Percentiles rank a stretch among this genome's conserved stretches.
Evolutionary conservation across 768 basidiomycete genomes (phyloP).

Genomic region (Suillus clintonianus): DNA sequence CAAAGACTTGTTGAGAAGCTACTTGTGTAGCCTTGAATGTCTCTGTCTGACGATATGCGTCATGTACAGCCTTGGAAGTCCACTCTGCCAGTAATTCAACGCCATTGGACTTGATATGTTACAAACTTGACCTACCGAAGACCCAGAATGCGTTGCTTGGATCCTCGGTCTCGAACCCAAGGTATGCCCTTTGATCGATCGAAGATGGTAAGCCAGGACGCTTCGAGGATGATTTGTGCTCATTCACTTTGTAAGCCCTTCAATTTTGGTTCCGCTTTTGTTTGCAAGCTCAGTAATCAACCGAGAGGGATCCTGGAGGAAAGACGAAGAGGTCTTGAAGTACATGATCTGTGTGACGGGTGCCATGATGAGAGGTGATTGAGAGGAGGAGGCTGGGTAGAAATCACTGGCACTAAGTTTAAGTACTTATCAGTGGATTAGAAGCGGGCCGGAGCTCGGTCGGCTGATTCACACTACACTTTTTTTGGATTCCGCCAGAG

Average conservation of each 20-base stretch:
- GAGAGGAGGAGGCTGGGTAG: not conserved
- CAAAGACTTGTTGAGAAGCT: constrained; percentile 17
- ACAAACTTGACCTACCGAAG: constrained; percentile 14
- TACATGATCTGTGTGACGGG: constrained; percentile 25
- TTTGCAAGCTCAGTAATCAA: constrained; percentile 15
- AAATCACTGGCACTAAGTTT: not conserved
- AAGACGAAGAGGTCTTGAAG: constrained; percentile 24
- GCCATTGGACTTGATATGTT: not conserved
- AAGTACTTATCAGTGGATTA: not conserved
- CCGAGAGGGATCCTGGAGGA: constrained; percentile 13
- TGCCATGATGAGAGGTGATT: constrained; percentile 18
- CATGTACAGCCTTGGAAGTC: constrained; percentile 20
- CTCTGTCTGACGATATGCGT: constrained; percentile 12
- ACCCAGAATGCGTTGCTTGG: constrained; percentile 27
- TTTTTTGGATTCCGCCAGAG: not conserved
- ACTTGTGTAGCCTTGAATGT: constrained; percentile 6
- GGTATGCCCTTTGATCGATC: constrained; percentile 24
- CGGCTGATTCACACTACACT: not conserved
- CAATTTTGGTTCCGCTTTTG: constrained; percentile 10
- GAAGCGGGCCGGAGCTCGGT: constrained; percentile 12
- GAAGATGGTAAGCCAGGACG: constrained; percentile 1
- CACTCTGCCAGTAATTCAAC: constrained; percentile 20
- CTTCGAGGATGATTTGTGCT: constrained; percentile 1
- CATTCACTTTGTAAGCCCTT: constrained; percentile 22
- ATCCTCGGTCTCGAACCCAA: constrained; percentile 32